These are phyloP conservation scores for Monilinia fructigena DNA, from an alignment of 2,329 filamentous ascomycete species.

Conservation along the genomic window DNA sequence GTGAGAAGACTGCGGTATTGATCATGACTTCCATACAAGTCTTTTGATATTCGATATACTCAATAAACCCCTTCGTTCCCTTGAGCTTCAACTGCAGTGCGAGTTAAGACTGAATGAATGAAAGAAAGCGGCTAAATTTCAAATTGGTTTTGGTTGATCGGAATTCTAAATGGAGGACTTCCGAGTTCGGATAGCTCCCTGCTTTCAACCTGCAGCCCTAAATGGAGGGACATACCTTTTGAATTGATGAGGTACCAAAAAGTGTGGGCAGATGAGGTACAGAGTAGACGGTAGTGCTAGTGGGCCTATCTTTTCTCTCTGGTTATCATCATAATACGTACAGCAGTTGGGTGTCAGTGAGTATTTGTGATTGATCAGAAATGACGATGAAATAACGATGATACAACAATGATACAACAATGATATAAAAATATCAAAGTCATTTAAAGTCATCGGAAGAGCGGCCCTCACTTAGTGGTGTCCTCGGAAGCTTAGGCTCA, in stretches of 20 bases:
- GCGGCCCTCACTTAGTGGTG: not conserved
- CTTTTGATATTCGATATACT: not conserved
- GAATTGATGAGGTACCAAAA: not conserved
- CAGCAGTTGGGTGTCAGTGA: not conserved
- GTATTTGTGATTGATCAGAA: not conserved
- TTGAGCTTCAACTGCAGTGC: not conserved
- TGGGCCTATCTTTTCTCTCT: too few species aligned
- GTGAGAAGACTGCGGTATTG: not conserved
- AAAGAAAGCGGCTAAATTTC: too few species aligned
- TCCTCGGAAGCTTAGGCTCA: not conserved
- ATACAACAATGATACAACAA: not conserved
- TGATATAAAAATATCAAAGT: not conserved
- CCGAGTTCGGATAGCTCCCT: not conserved
- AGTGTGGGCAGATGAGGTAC: not conserved
- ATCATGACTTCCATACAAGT: not conserved
- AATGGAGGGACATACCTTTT: not conserved
- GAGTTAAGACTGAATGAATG: not conserved
- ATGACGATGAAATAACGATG: not conserved
- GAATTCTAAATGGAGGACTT: not conserved
- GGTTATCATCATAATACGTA: not conserved
- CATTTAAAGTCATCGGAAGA: too few species aligned
- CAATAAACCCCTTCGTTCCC: not conserved
- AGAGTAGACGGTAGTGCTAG: not conserved
- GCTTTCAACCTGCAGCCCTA: constrained; percentile 4
- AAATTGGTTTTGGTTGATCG: not conserved